Evolutionary conservation across 2,329 filamentous ascomycete species (phyloP), one percentile per base, ranked within the genome.

Genomic region (Westerdykella sp.): DNA sequence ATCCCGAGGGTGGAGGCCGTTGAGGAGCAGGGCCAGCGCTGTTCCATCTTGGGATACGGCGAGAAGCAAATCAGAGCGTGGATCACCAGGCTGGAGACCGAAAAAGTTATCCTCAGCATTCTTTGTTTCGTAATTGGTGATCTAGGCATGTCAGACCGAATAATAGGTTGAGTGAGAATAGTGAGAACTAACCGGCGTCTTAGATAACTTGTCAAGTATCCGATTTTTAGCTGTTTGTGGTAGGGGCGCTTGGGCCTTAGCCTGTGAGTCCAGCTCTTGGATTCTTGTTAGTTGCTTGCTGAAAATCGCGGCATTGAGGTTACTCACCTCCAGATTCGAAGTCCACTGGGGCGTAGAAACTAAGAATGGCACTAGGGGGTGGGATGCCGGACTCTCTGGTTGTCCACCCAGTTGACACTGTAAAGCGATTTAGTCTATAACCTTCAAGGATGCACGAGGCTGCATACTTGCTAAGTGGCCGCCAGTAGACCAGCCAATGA

Each of bases 401-500:
- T 21, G 38, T 40, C 38, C 38, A 40, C 22, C 38, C 38, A 49
- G 37, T 10, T 11, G 21, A 30, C 14, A 21, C 14, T 21, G 13
- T 35, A 28, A 28, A 10, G 7, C 25, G 18, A 21, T 21, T 28
- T 28, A 28, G 25, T 25, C 5, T 12, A 28, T 10, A 28, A 12
- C 2, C 25, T 12, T 10, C 9, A 4, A 12, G 4, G 11, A 12
- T 28, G 11, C 25, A 28, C 7, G 2, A 28, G 9, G 25, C 25
- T 28, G 25, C 25, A 28, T 28, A 28, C 25, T 10, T 35, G 16
- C 34, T 35, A 76, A 56, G 4, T 62, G 57, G 0, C 71, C 74
- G 1, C 73, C 73, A 0, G 67, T 62, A 0, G 73, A 76, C 73
- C 73, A 75, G 1, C 73, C 73, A 0, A 75, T 53, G 1, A 49